A percentile compares a stretch with the other conserved stretches of the same genome.
These are phyloP conservation scores for Trichoderma hamatum DNA, from an alignment of 2,329 filamentous ascomycete species.

Conservation along the genomic window DNA sequence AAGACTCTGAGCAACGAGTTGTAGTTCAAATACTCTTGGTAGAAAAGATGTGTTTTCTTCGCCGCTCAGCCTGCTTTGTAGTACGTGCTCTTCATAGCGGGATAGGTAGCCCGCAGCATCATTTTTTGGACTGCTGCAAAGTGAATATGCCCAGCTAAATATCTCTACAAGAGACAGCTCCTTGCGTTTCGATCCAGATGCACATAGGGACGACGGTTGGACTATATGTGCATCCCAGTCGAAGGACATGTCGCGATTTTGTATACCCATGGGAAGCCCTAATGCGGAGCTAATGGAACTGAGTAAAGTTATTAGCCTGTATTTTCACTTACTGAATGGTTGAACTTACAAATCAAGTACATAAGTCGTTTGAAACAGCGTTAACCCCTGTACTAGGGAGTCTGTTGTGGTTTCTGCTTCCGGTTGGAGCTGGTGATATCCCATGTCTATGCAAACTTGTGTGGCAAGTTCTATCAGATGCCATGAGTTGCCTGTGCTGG, in stretches of 20 bases:
- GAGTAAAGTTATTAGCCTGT: background rate
- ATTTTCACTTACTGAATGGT: background rate
- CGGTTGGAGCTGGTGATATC: conserved; percentile 4
- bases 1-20: conserved; percentile 2
- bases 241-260: conserved; percentile 16
- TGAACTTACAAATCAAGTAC: background rate
- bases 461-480: conserved; percentile 22
- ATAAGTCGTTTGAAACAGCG: background rate
- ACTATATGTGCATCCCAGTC: background rate
- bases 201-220: background rate
- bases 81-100: background rate
- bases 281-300: conserved; percentile 17
- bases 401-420: background rate
- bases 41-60: background rate
- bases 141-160: conserved; percentile 17
- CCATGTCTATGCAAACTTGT: conserved; percentile 12
- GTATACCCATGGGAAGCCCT: conserved; percentile 20
- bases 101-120: background rate
- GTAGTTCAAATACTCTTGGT: background rate
- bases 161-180: background rate
- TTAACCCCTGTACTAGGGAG: background rate
- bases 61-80: background rate
- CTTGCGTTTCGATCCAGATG: background rate
- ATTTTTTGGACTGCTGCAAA: background rate
- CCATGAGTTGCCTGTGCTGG: conserved; percentile 20